Percentiles rank a stretch among this genome's conserved stretches.
Evolutionary conservation across 2,329 filamentous ascomycete genomes (phyloP).

Genomic region (Fusarium setosum): DNA sequence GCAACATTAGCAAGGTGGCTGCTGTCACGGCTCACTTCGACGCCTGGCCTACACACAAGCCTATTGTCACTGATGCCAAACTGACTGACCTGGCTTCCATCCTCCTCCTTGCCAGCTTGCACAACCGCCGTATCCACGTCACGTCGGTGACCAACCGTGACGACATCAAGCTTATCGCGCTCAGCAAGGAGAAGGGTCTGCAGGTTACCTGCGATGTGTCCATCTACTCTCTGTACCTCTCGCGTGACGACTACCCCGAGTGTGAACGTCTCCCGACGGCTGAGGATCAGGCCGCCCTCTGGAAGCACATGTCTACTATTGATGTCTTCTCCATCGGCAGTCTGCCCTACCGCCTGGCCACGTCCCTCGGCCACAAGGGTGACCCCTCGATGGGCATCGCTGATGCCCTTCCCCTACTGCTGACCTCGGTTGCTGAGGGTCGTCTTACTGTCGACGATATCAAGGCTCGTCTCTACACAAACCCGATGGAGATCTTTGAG

Average conservation of each 20-base stretch:
- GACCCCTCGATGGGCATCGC: slow-evolving; percentile 75
- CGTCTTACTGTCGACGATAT: slow-evolving; percentile 80
- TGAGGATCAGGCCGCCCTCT: slow-evolving; percentile 78
- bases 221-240: slow-evolving; percentile 82
- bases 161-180: slow-evolving; percentile 80
- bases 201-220: slow-evolving; percentile 86
- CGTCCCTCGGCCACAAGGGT: slow-evolving; percentile 61
- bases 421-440: slow-evolving; percentile 81
- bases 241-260: slow-evolving; percentile 75
- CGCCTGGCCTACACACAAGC: slow-evolving; percentile 81
- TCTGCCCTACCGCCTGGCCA: slow-evolving; percentile 80
- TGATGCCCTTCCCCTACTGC: slow-evolving; percentile 78
- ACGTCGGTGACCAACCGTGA: slow-evolving; percentile 84
- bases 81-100: slow-evolving; percentile 85
- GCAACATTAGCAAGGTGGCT: slow-evolving; percentile 86
- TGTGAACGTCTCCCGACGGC: slow-evolving; percentile 74
- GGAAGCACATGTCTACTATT: slow-evolving; percentile 78
- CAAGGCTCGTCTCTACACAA: slow-evolving; percentile 77
- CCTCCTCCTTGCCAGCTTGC: slow-evolving; percentile 80
- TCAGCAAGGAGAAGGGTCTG: slow-evolving; percentile 84
- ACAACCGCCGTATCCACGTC: slow-evolving; percentile 82
- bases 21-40: slow-evolving; percentile 83
- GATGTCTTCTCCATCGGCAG: slow-evolving; percentile 85
- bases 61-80: slow-evolving; percentile 85
- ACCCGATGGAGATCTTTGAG: slow-evolving; percentile 84